Evolutionary conservation across 768 basidiomycete genomes (phyloP), one percentile per base, ranked within the genome.

Genomic region (Psilocybe tampanensis): DNA sequence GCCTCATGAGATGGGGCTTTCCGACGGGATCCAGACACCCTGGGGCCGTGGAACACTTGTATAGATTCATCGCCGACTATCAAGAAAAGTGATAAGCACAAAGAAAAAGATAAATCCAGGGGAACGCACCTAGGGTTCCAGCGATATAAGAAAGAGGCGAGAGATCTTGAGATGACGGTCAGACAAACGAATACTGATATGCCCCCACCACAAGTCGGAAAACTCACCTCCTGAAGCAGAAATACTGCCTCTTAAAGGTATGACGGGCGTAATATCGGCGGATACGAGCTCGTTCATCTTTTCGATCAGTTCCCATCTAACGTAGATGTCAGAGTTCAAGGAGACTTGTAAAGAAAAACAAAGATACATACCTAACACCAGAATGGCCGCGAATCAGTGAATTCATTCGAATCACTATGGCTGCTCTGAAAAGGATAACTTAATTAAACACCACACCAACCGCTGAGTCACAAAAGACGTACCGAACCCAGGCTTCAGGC

Each of bases 401-500:
- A 69, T 93, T 93, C 81, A 89, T 86, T 60, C 91, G 85, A 60
- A 93, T 80, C 22, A 90, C 70, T 62, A 92, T 91, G 0, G 90
- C 89, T 34, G 86, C 90, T 23, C 88, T 85, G 13, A 12, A 32
- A 21, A 48, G 3, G n/a, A 18, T 13, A 12, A 12, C 19, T 4
- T 15, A 21, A 19, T 12, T 22, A 17, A 24, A 53, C 8, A n/a
- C 19, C 1, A 43, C 11, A 17, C 15, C 17, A 13, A n/a, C 26
- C 1, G 12, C 19, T 13, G 6, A 18, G 21, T 12, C 69, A 64
- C 17, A 53, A 44, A 18, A 13, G 12, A 56, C 56, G 49, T 60
- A 78, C 77, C 92, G 84, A 44, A 94, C 92, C 90, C 94, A 94
- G 2, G 92, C 76, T 60, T 90, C 87, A 2, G 93, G 93, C 90